Evolutionary conservation across 257 asterid genomes (phyloP), one percentile per base, ranked within the genome.

Genomic region (Lantana camara): DNA sequence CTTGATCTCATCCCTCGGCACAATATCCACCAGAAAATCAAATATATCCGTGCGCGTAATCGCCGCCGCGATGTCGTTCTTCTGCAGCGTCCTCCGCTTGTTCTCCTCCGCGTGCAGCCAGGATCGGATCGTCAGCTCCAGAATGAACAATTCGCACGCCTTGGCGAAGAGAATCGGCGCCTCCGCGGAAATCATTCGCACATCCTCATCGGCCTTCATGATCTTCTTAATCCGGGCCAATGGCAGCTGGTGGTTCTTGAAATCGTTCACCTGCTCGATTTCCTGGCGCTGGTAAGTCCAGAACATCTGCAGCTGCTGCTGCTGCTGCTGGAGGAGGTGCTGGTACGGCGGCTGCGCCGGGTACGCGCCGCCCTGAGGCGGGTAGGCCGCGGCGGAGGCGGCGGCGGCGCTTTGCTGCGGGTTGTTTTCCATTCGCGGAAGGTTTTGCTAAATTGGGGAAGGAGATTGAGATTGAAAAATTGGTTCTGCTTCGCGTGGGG

Each of bases 51-150:
- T 90, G 8, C 97, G 79, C n/a, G 93, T 88, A 41, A 90, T 90
- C 14, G 96, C 97, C 7, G 96, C 97, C 0, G 95, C 95, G 57
- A 90, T 90, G 63, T 90, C 97, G 60, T 90, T 85, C 76, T 90
- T 90, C 85, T 90, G 96, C 13, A 90, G 82, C 3, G 96, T 90
- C 6, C 97, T 78, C 23, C 96, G 86, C 88, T 88, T 90, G 83
- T 90, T 88, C 76, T 88, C 95, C 91, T 90, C 96, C 37, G 97
- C 97, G 81, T 90, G 97, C 32, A 83, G 83, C 97, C 97, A 90
- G 16, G 97, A 90, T 42, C 96, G 86, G 76, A 88, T 90, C 3
- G 97, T 90, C 77, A 90, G 93, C 72, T 90, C 96, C 21, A 90
- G 85, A 60, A 90, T 90, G 88, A 90, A 90, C 49, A 90, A 86